These are phyloP conservation scores for Filobasidium wieringae DNA, from an alignment of 768 basidiomycete species.

Conservation along the genomic window DNA sequence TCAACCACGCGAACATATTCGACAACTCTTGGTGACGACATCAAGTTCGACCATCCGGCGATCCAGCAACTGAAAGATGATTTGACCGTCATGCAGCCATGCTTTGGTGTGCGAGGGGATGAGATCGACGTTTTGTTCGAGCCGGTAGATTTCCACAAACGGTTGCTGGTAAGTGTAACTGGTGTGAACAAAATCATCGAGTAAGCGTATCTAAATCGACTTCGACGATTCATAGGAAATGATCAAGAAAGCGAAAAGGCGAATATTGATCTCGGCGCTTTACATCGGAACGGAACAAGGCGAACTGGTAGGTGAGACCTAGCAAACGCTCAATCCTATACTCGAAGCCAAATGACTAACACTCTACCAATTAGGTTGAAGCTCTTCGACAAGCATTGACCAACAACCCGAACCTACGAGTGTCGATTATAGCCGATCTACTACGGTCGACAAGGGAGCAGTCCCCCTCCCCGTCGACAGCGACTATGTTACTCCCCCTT, in stretches of 20 bases:
- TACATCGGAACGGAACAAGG: conserved; percentile 73
- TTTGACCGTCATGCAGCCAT: conserved; percentile 23
- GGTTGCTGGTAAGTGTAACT: conserved; percentile 44
- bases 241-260: conserved; percentile 59
- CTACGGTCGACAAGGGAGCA: conserved; percentile 45
- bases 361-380: conserved; percentile 49
- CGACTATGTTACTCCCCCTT: conserved; percentile 54
- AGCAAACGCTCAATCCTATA: background rate
- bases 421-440: conserved; percentile 65
- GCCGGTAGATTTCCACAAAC: conserved; percentile 51
- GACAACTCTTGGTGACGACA: too few relatives aligned
- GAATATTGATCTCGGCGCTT: conserved; percentile 53
- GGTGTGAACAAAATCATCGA: background rate
- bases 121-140: conserved; percentile 49
- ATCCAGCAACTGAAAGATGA: conserved; percentile 9
- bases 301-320: conserved; percentile 53
- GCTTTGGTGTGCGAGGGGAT: conserved; percentile 37
- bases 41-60: background rate
- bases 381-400: conserved; percentile 53
- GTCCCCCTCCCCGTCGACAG: conserved; percentile 44
- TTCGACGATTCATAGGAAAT: conserved; percentile 48
- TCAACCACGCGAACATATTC: too few relatives aligned
- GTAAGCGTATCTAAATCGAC: background rate
- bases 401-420: conserved; percentile 50
- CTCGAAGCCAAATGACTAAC: background rate